phyloP scores from a whole-genome alignment of 192 early-diverging fungal species.

The Coemansia sp. region DNA sequence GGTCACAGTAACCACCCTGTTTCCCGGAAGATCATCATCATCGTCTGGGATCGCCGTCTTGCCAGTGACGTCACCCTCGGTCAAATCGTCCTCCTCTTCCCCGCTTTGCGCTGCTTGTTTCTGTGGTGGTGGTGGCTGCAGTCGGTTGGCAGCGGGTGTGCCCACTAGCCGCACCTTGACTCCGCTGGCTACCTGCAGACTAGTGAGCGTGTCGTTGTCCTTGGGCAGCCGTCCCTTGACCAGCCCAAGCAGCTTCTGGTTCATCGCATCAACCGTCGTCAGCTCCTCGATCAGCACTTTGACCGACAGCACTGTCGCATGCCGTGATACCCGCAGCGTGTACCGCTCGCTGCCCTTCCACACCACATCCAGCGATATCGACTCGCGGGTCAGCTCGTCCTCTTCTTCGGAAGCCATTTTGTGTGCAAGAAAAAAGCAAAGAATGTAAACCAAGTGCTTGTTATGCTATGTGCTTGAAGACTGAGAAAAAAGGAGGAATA shows the following conservation, averaged over 20 bases:
- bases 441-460: too few species aligned
- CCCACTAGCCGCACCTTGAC: slow-evolving; percentile 41
- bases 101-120: too few species aligned
- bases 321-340: slow-evolving; percentile 30
- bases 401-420: slow-evolving; percentile 5
- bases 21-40: neutral
- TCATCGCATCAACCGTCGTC: slow-evolving; percentile 62
- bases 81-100: too few species aligned
- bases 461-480: too few species aligned
- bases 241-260: slow-evolving; percentile 73
- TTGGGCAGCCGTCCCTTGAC: slow-evolving; percentile 65
- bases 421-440: too few species aligned
- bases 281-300: slow-evolving; percentile 57
- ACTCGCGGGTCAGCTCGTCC: slow-evolving; percentile 46
- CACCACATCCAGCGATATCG: slow-evolving; percentile 25
- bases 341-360: slow-evolving; percentile 41
- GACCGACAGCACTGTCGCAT: slow-evolving; percentile 44
- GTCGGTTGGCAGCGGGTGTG: slow-evolving; percentile 25
- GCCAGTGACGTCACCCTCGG: slow-evolving; percentile 6
- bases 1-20: slow-evolving; percentile 3
- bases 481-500: too few species aligned
- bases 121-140: slow-evolving; percentile 12
- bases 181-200: slow-evolving; percentile 22
- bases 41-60: slow-evolving; percentile 21
- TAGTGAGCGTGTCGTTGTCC: slow-evolving; percentile 32